A percentile compares a stretch with the other conserved stretches of the same genome.
These are phyloP conservation scores for Rhizodiscina lignyota DNA, from an alignment of 495 filamentous ascomycete genomes.

Conservation along the genomic window DNA sequence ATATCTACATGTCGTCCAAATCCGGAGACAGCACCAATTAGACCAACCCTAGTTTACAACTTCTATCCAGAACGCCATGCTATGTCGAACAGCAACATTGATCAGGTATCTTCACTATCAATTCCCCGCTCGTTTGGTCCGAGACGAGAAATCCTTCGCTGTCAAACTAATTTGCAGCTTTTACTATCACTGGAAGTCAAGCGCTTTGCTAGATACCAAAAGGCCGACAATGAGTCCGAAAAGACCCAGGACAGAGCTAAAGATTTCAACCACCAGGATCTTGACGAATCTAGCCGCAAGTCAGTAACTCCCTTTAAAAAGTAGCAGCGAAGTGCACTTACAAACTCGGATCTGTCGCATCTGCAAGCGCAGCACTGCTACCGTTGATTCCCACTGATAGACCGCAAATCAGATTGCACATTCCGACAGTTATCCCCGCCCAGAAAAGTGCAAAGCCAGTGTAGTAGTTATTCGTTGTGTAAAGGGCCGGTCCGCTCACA, in stretches of 20 bases:
- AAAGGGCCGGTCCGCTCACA: conserved; percentile 33
- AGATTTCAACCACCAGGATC: conserved; percentile 98
- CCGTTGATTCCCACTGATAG: conserved; percentile 96
- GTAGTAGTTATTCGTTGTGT: conserved; percentile 62
- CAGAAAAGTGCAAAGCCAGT: conserved; percentile 97
- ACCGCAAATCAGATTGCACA: conserved; percentile 92
- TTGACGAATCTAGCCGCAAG: conserved; percentile 68
- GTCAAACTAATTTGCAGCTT: too few relatives aligned
- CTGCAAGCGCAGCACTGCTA: conserved; percentile 86
- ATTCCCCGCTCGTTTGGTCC: too few relatives aligned
- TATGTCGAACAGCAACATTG: too few relatives aligned
- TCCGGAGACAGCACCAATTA: too few relatives aligned
- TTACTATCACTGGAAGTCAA: conserved; percentile 52
- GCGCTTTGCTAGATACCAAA: conserved; percentile 65
- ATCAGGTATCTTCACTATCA: too few relatives aligned
- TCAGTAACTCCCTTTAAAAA: background rate
- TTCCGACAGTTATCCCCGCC: conserved; percentile 81
- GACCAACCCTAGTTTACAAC: too few relatives aligned
- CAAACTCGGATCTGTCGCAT: conserved; percentile 86
- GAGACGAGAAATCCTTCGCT: too few relatives aligned
- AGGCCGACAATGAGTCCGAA: conserved; percentile 94
- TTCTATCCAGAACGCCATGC: too few relatives aligned
- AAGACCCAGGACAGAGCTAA: conserved; percentile 94
- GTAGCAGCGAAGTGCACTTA: conserved; percentile 33
- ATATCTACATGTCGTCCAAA: too few relatives aligned